Conservation (phyloP, 495 filamentous ascomycete species). For the Apodospora peruviana region DNA sequence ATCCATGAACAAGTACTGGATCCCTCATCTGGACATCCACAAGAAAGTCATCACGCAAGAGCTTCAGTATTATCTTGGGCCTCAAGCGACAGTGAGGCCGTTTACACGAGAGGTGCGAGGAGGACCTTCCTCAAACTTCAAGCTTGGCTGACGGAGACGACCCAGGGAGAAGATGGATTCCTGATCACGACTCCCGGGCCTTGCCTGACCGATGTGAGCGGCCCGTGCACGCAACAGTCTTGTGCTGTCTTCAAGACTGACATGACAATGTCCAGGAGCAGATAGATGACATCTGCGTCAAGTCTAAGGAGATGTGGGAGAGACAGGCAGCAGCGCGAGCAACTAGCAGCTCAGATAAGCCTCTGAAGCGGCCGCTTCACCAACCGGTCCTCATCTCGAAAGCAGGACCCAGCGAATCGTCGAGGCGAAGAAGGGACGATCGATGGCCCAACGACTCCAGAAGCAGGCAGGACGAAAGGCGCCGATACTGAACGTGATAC, state of each 20-base stretch:
- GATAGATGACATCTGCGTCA: constrained; percentile 52
- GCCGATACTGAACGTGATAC: constrained; percentile 15
- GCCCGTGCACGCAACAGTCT: background rate
- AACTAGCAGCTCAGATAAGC: constrained; percentile 39
- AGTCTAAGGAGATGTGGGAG: constrained; percentile 52
- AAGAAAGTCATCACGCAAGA: constrained; percentile 53
- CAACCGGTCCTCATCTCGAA: constrained; percentile 46
- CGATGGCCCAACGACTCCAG: constrained; percentile 20
- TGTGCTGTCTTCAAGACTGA: constrained; percentile 21
- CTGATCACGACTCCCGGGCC: constrained; percentile 50
- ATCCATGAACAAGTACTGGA: constrained; percentile 51
- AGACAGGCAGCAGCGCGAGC: constrained; percentile 49
- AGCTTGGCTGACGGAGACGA: constrained; percentile 22
- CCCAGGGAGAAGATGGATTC: constrained; percentile 51
- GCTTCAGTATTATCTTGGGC: constrained; percentile 51
- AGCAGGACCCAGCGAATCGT: constrained; percentile 27
- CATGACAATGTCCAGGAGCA: constrained; percentile 39
- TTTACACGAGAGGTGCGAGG: constrained; percentile 46
- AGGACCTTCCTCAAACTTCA: constrained; percentile 5
- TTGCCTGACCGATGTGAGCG: constrained; percentile 50
- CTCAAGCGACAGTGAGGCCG: constrained; percentile 46
- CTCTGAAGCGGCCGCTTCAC: constrained; percentile 50
- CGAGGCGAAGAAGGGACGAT: constrained; percentile 21
- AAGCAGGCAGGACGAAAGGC: constrained; percentile 22
- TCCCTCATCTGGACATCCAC: constrained; percentile 51